phyloP scores from a whole-genome alignment of 192 early-diverging fungal genomes.

The Spizellomyces sp. region DNA sequence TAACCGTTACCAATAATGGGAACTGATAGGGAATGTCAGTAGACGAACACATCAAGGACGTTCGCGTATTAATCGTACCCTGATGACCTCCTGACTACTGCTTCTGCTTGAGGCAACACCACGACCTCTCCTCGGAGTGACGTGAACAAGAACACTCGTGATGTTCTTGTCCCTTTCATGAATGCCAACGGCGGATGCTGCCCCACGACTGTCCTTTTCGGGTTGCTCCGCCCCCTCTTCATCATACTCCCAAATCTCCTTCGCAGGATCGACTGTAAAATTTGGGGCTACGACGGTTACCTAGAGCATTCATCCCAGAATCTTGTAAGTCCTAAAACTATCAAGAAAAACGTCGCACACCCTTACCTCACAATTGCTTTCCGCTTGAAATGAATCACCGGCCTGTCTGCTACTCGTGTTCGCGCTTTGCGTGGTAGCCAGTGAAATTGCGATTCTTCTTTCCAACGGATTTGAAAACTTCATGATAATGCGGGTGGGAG shows the following conservation, averaged over 20 bases:
- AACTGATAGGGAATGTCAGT: background rate
- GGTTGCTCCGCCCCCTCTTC: background rate
- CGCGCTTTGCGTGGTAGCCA: conserved; percentile 43
- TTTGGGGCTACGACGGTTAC: conserved; percentile 62
- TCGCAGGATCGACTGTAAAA: conserved; percentile 72
- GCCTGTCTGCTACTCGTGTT: background rate
- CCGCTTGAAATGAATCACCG: background rate
- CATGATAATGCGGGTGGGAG: conserved; percentile 52
- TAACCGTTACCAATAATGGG: background rate
- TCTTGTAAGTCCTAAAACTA: background rate
- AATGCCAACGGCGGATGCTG: background rate
- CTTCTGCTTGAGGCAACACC: too few relatives aligned
- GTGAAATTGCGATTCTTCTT: conserved; percentile 63
- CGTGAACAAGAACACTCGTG: conserved; percentile 60
- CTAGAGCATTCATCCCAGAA: background rate
- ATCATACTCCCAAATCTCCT: conserved; percentile 83
- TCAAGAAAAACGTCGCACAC: background rate
- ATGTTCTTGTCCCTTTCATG: conserved; percentile 62
- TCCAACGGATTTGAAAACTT: conserved; percentile 83
- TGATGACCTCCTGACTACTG: too few relatives aligned
- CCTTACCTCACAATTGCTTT: conserved; percentile 11
- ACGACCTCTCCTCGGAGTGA: conserved; percentile 44
- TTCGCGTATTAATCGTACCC: too few relatives aligned
- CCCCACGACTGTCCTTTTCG: background rate
- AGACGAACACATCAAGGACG: too few relatives aligned